Base-by-base conservation (phyloP, 1,139 yeast genomes). In the Yamadazyma oceani region DNA sequence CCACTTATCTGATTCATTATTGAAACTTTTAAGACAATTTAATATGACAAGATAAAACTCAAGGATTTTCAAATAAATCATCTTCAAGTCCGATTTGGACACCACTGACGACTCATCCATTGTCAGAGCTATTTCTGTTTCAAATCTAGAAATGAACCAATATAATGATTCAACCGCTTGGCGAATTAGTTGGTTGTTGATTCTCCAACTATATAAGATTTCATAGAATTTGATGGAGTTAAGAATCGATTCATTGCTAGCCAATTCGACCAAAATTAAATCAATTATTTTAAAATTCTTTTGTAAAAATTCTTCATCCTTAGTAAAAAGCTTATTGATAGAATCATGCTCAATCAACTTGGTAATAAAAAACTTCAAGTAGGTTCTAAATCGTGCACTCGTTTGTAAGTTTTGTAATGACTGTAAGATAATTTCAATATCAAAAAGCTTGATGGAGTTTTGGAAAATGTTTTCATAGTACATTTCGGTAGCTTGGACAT, bases 81-180 rank as follows among this genome's bases (percentile, higher is more conserved):
- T 62, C 42, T 60, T 62, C 17, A 47, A 34, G 2, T 41, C 33
- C 16, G 41, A 29, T 23, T 52, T 47, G 5, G 21, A 27, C 4
- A 27, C 12, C 21, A 27, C 9, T 9, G 21, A 15, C 3, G 21
- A 8, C 16, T 27, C 28, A 7, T 24, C 13, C 5, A 13, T 6
- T 12, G 28, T 5, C 17, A 13, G 17, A 17, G 15, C 11, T 5
- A 27, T 8, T 15, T 51, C 54, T 15, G 51, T 40, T 14, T 57
- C 61, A 51, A 69, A 69, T 29, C 75, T 58, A 9, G 63, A 60
- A 31, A 80, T 76, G 49, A 76, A 80, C 41, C 68, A 61, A 49
- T 80, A 80, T 36, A 81, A 60, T 1, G 83, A 65, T 48, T 81
- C 84, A 19, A 72, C 60, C 1, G 85, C 71, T 52, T 79, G 81